Evolutionary conservation across 495 filamentous ascomycete genomes (phyloP).

Genomic region (Neurospora sp.): DNA sequence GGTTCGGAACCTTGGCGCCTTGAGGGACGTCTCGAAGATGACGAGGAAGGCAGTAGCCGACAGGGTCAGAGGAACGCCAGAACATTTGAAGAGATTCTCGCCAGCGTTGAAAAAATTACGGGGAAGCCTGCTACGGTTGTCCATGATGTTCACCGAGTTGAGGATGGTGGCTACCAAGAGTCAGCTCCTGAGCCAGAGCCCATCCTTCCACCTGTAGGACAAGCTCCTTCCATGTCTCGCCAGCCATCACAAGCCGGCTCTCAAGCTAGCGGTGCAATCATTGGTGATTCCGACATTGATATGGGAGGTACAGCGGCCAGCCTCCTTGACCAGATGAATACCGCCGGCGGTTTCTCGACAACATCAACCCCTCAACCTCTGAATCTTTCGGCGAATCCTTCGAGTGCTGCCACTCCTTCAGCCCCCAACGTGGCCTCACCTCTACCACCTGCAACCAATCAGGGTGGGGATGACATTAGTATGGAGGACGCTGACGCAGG

Average conservation of each 20-base stretch:
- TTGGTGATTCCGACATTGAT: conserved; percentile 50
- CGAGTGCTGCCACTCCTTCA: conserved; percentile 38
- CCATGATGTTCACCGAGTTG: conserved; percentile 53
- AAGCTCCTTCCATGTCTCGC: conserved; percentile 25
- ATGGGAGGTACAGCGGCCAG: conserved; percentile 55
- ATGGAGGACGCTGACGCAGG: conserved; percentile 25
- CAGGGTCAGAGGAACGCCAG: conserved; percentile 37
- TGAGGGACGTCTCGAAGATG: conserved; percentile 50
- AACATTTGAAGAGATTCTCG: conserved; percentile 50
- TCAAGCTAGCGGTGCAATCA: conserved; percentile 40
- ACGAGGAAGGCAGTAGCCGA: conserved; percentile 33
- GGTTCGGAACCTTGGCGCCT: conserved; percentile 53
- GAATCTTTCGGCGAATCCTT: conserved; percentile 29
- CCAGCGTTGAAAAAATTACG: conserved; percentile 45
- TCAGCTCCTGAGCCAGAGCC: conserved; percentile 41
- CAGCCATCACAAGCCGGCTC: conserved; percentile 38
- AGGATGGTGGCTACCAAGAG: conserved; percentile 60
- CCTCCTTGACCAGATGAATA: conserved; percentile 54
- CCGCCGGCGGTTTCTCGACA: conserved; percentile 34
- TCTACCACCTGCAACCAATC: not conserved
- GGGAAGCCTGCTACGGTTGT: conserved; percentile 47
- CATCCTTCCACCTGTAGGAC: conserved; percentile 2
- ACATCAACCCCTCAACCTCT: conserved; percentile 35
- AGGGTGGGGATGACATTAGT: conserved; percentile 14
- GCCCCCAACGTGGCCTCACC: conserved; percentile 26